Conservation (phyloP, 371 early-diverging fungal species). For the Coemansia sp. region DNA sequence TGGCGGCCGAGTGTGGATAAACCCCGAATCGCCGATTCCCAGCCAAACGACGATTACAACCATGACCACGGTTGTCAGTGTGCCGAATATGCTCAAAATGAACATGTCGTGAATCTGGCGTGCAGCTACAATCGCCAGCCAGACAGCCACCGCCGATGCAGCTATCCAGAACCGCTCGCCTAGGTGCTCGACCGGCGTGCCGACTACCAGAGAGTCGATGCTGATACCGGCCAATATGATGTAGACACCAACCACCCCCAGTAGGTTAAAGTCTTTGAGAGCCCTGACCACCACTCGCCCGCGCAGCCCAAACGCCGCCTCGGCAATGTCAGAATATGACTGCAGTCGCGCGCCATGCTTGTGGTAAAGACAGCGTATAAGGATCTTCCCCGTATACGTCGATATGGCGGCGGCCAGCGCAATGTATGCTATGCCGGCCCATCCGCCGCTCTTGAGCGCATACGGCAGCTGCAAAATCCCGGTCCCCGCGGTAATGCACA, state of each 20-base stretch:
- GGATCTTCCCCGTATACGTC: conserved; percentile 66
- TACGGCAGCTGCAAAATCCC: conserved; percentile 84
- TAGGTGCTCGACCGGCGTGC: conserved; percentile 21
- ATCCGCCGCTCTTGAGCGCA: conserved; percentile 78
- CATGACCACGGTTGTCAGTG: conserved; percentile 51
- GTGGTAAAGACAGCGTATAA: conserved; percentile 73
- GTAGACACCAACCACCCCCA: conserved; percentile 77
- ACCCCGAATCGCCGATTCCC: conserved; percentile 33
- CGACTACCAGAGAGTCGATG: conserved; percentile 55
- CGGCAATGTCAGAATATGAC: conserved; percentile 47
- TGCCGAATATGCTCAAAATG: conserved; percentile 53
- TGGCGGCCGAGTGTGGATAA: conserved; percentile 25
- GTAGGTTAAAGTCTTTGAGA: conserved; percentile 49
- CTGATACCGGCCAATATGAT: conserved; percentile 73
- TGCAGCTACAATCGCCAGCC: conserved; percentile 42
- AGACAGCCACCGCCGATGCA: conserved; percentile 39
- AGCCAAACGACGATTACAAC: conserved; percentile 50
- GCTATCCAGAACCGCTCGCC: conserved; percentile 49
- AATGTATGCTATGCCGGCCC: conserved; percentile 76
- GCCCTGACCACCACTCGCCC: conserved; percentile 27
- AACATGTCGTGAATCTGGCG: conserved; percentile 50
- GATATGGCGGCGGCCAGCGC: conserved; percentile 73
- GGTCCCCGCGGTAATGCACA: conserved; percentile 81
- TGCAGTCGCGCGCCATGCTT: conserved; percentile 55
- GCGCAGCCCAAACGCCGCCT: conserved; percentile 43